These are phyloP conservation scores for Pichia sporocuriosa DNA, from an alignment of 805 yeast genomes.

Conservation along the genomic window DNA sequence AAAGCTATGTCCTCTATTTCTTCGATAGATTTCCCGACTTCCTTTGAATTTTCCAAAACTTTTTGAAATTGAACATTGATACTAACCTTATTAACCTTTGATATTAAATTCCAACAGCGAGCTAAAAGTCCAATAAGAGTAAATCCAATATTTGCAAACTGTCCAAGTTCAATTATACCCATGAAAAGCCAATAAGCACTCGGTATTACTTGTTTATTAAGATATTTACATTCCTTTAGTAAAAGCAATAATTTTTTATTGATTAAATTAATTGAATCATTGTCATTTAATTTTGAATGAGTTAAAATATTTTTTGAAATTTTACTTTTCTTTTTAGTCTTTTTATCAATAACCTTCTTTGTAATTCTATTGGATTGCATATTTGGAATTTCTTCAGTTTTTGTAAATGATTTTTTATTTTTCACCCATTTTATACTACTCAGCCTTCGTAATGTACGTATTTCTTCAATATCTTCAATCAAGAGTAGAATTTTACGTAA, in stretches of 20 bases:
- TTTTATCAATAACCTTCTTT: slow-evolving; percentile 8
- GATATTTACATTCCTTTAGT: slow-evolving; percentile 18
- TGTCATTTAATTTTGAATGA: slow-evolving; percentile 3
- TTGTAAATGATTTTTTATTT: slow-evolving; percentile 1
- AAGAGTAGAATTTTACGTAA: slow-evolving; percentile 35
- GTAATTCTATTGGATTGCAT: slow-evolving; percentile 3
- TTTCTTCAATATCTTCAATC: slow-evolving; percentile 22
- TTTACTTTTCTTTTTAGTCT: slow-evolving; percentile 5
- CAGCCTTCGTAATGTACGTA: slow-evolving; percentile 8
- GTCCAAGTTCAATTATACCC: slow-evolving; percentile 65
- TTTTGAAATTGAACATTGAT: slow-evolving; percentile 8
- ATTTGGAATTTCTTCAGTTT: slow-evolving; percentile 7
- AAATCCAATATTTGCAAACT: slow-evolving; percentile 68
- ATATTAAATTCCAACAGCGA: slow-evolving; percentile 29
- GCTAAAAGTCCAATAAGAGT: slow-evolving; percentile 54
- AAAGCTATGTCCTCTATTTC: background rate
- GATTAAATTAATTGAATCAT: background rate
- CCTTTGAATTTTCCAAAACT: slow-evolving; percentile 11
- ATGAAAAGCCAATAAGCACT: slow-evolving; percentile 56
- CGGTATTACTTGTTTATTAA: slow-evolving; percentile 34
- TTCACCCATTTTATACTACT: slow-evolving; percentile 12
- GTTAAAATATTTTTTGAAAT: background rate
- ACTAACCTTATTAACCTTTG: background rate
- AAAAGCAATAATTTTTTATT: background rate
- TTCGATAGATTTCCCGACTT: background rate